Evolutionary conservation across 2,329 filamentous ascomycete genomes (phyloP).

Genomic region (Trichophyton verrucosum): DNA sequence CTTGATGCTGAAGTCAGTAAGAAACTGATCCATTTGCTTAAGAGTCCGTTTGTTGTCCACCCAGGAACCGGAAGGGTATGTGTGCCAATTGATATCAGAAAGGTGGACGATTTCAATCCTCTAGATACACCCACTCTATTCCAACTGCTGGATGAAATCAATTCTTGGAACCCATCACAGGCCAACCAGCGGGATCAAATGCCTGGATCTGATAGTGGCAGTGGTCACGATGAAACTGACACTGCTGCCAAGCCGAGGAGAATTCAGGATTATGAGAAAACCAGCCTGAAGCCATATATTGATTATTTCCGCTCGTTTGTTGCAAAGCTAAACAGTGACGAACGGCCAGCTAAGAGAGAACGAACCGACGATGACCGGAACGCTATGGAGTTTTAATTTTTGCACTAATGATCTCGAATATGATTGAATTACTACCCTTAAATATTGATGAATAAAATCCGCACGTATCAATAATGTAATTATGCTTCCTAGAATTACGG

Average conservation of each 20-base stretch:
- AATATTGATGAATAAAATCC: background rate
- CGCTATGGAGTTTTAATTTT: slow-evolving; percentile 52
- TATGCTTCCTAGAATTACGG: background rate
- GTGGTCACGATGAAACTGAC: slow-evolving; percentile 12
- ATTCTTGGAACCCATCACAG: slow-evolving; percentile 51
- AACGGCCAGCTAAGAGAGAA: slow-evolving; percentile 42
- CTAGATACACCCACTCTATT: slow-evolving; percentile 80
- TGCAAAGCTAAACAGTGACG: slow-evolving; percentile 62
- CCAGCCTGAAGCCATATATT: slow-evolving; percentile 80
- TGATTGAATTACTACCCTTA: no score
- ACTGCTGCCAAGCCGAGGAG: slow-evolving; percentile 30
- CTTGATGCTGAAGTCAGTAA: slow-evolving; percentile 96
- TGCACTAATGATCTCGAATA: background rate
- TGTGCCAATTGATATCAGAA: slow-evolving; percentile 73
- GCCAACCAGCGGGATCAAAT: slow-evolving; percentile 13
- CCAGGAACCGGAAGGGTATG: slow-evolving; percentile 89
- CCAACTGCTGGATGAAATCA: slow-evolving; percentile 69
- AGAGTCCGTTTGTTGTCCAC: slow-evolving; percentile 92
- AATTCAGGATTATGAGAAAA: slow-evolving; percentile 90
- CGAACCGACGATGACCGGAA: slow-evolving; percentile 40
- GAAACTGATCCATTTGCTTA: slow-evolving; percentile 95
- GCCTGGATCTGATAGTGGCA: background rate
- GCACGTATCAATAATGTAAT: background rate
- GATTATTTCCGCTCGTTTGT: slow-evolving; percentile 82
- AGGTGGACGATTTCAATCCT: slow-evolving; percentile 74